phyloP scores from a whole-genome alignment of 2,329 filamentous ascomycete species.

The Ascochyta viciae-villosae region DNA sequence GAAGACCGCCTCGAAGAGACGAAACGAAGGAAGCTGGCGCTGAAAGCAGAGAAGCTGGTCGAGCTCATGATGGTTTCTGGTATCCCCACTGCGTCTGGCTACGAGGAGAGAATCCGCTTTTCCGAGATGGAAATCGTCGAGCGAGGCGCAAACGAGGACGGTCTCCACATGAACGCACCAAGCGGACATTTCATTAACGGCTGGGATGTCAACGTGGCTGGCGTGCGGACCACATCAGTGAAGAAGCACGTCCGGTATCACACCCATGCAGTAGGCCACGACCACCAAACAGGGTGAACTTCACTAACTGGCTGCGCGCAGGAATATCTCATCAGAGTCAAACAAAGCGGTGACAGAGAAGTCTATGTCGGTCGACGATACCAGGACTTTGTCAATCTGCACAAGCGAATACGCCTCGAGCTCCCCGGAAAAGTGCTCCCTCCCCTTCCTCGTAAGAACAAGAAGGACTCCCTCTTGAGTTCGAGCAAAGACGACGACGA shows the following conservation, averaged over 20 bases:
- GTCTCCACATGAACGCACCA: conserved; percentile 83
- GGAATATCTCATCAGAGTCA: conserved; percentile 91
- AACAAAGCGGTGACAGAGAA: conserved; percentile 76
- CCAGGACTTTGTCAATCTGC: conserved; percentile 82
- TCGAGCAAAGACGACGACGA: conserved; percentile 70
- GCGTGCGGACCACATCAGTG: conserved; percentile 78
- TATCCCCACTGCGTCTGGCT: conserved; percentile 92
- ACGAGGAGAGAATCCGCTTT: conserved; percentile 96
- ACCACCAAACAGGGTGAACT: no score
- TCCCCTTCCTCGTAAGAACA: conserved; percentile 90
- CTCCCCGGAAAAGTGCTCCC: conserved; percentile 90
- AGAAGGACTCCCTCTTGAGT: conserved; percentile 70
- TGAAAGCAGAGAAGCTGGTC: conserved; percentile 93
- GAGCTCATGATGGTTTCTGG: conserved; percentile 99
- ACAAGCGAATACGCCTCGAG: conserved; percentile 81
- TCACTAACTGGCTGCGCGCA: conserved; percentile 42
- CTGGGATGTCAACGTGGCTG: conserved; percentile 96
- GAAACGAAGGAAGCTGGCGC: conserved; percentile 88
- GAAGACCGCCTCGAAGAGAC: conserved; percentile 96
- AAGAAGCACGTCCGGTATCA: conserved; percentile 90
- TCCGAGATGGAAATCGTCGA: conserved; percentile 97
- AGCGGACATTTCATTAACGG: conserved; percentile 93
- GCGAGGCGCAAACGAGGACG: conserved; percentile 87
- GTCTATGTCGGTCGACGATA: conserved; percentile 85
- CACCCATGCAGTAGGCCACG: conserved; percentile 77